These are phyloP conservation scores for Ceratocystis lukuohia DNA, from an alignment of 2,329 filamentous ascomycete genomes.

Conservation along the genomic window DNA sequence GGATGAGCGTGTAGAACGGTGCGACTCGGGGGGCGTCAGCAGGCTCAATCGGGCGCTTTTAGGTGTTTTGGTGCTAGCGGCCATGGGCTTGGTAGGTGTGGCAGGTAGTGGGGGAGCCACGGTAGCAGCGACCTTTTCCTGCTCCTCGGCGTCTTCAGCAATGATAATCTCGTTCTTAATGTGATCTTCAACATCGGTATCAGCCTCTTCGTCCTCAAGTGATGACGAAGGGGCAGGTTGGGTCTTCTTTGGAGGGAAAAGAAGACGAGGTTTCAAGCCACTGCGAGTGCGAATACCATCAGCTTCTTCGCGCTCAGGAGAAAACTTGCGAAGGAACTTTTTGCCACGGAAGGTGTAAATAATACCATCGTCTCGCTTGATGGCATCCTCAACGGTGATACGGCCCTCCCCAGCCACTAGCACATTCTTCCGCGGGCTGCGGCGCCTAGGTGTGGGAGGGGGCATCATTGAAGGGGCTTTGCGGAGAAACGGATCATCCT, in stretches of 20 bases:
- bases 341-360: slow-evolving; percentile 70
- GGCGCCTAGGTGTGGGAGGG: slow-evolving; percentile 29
- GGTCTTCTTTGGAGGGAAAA: slow-evolving; percentile 43
- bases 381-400: slow-evolving; percentile 48
- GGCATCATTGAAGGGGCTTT: slow-evolving; percentile 26
- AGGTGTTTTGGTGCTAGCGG: slow-evolving; percentile 32
- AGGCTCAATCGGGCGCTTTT: slow-evolving; percentile 43
- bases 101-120: slow-evolving; percentile 22
- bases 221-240: slow-evolving; percentile 32
- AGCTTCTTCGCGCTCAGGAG: slow-evolving; percentile 29
- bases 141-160: slow-evolving; percentile 22
- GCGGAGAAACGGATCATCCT: slow-evolving; percentile 60
- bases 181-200: slow-evolving; percentile 43
- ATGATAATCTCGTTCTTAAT: slow-evolving; percentile 25
- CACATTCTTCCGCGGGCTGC: slow-evolving; percentile 43
- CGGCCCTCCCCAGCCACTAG: slow-evolving; percentile 43
- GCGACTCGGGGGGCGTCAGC: slow-evolving; percentile 49
- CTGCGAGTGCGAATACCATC: slow-evolving; percentile 42
- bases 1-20: slow-evolving; percentile 43
- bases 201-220: slow-evolving; percentile 45
- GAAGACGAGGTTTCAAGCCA: slow-evolving; percentile 56
- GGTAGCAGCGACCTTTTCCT: slow-evolving; percentile 16
- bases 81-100: slow-evolving; percentile 28
- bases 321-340: slow-evolving; percentile 60
- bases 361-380: slow-evolving; percentile 55